Evolutionary conservation across 768 basidiomycete species (phyloP).

Genomic region (Cystofilobasidium bisporidii): DNA sequence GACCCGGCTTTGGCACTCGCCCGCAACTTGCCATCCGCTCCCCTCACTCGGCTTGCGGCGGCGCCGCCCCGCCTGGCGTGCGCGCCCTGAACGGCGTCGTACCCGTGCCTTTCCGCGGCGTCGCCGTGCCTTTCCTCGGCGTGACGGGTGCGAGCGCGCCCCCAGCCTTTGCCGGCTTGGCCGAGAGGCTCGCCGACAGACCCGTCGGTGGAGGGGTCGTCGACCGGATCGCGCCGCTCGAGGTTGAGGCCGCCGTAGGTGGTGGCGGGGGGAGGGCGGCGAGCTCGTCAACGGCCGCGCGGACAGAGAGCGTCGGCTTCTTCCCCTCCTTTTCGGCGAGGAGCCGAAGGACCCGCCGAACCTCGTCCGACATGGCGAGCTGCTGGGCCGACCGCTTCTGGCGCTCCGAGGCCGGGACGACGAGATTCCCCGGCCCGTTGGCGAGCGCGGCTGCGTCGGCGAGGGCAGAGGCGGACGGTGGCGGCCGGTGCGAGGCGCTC

Average conservation of each 20-base stretch:
- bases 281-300: neutral
- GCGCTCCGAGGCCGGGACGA: neutral
- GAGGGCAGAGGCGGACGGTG: neutral
- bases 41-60: neutral
- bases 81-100: conserved; percentile 4
- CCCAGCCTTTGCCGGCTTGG: neutral
- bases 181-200: neutral
- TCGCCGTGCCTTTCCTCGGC: neutral
- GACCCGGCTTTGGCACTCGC: no score
- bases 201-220: neutral
- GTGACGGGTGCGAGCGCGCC: neutral
- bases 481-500: neutral
- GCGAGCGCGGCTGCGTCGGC: neutral
- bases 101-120: neutral
- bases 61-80: neutral
- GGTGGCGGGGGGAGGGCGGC: neutral
- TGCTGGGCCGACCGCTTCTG: neutral
- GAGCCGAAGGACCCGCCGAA: neutral
- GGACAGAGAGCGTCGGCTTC: neutral
- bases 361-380: neutral
- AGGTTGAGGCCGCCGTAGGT: neutral
- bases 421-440: neutral
- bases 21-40: no score
- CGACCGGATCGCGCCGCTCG: neutral
- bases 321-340: neutral